Conservation (phyloP, 1,139 yeast genomes). For the Sugiyamaella grinbergsii region DNA sequence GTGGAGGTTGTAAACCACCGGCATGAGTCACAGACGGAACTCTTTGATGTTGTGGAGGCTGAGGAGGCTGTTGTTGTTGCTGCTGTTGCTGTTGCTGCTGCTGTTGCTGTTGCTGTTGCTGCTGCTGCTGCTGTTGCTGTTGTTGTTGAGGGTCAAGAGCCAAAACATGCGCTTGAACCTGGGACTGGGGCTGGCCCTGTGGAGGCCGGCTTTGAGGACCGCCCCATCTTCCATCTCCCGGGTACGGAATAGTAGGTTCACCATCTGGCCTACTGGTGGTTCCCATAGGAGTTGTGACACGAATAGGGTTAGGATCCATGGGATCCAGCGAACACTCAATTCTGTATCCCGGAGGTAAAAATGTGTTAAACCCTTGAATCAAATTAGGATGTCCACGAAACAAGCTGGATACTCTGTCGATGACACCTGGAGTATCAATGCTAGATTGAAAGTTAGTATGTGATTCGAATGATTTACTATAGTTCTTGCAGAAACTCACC, state of each 20-base stretch:
- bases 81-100: conserved; percentile 24
- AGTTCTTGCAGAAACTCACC: conserved; percentile 54
- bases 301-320: conserved; percentile 85
- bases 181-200: conserved; percentile 23
- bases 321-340: conserved; percentile 92
- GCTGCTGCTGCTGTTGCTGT: conserved; percentile 24
- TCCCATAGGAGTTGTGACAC: conserved; percentile 95
- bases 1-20: conserved; percentile 23
- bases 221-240: conserved; percentile 18
- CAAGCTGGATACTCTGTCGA: conserved; percentile 86
- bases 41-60: conserved; percentile 16
- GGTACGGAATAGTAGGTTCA: conserved; percentile 29
- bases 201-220: conserved; percentile 21
- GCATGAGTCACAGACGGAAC: conserved; percentile 14
- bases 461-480: too few relatives aligned
- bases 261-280: conserved; percentile 70
- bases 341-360: conserved; percentile 93
- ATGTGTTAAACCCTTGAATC: conserved; percentile 96
- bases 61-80: conserved; percentile 26
- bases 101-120: conserved; percentile 26
- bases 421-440: conserved; percentile 97
- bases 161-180: conserved; percentile 6
- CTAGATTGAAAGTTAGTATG: not conserved
- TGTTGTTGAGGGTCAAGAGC: conserved; percentile 18
- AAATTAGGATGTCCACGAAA: conserved; percentile 91